These are phyloP conservation scores for Euphorbia corollata DNA, from an alignment of 441 rosid species.

Conservation along the genomic window DNA sequence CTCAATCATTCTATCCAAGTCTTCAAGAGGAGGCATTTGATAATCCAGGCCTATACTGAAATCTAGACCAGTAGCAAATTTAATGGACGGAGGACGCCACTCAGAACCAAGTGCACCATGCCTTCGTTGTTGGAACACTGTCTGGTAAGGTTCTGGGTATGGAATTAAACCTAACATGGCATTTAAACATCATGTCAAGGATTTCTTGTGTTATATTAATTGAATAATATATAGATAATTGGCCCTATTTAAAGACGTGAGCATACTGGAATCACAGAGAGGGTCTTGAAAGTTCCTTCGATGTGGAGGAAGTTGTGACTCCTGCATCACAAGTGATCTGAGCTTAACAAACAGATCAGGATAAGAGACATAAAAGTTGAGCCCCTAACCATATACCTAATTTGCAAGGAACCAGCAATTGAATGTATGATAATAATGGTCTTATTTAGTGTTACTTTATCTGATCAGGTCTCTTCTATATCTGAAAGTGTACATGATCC, in stretches of 20 bases:
- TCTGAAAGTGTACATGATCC: background rate
- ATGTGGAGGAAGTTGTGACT: constrained; percentile 77
- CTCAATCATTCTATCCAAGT: constrained; percentile 62
- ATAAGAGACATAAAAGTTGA: constrained; percentile 15
- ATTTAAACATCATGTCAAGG: constrained; percentile 19
- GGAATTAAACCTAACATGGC: constrained; percentile 71
- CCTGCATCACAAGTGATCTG: constrained; percentile 46
- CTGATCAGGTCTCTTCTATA: background rate
- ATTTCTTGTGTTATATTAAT: constrained; percentile 8
- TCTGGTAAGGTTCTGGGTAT: constrained; percentile 94
- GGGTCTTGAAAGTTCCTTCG: constrained; percentile 87
- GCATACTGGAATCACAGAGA: constrained; percentile 86
- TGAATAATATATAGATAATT: constrained; percentile 22
- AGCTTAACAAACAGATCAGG: constrained; percentile 4
- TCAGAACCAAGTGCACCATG: constrained; percentile 83
- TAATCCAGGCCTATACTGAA: constrained; percentile 72
- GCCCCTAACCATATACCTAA: constrained; percentile 12
- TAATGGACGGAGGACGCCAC: constrained; percentile 75
- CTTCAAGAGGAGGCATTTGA: constrained; percentile 87
- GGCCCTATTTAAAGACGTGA: constrained; percentile 20
- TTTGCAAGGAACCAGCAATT: background rate
- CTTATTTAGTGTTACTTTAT: background rate
- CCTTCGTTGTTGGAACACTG: constrained; percentile 80
- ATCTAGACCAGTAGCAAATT: constrained; percentile 76
- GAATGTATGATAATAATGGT: background rate